Percentiles rank a stretch among this genome's conserved stretches.
These are phyloP conservation scores for Alternaria triticimaculans DNA, from an alignment of 2,329 filamentous ascomycete species.

Conservation along the genomic window DNA sequence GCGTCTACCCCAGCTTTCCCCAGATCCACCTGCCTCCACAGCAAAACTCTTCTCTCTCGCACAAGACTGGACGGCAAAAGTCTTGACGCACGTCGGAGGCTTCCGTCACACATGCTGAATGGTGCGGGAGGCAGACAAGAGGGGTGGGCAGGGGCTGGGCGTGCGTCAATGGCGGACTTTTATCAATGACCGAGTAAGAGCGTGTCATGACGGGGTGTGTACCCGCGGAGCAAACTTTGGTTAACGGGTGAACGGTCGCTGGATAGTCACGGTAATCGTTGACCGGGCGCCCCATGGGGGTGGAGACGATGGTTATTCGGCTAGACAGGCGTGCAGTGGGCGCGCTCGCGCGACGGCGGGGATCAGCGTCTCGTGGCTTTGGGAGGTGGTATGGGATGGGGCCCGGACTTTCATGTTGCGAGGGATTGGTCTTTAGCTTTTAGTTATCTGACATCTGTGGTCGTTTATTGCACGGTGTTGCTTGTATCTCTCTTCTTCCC, in stretches of 20 bases:
- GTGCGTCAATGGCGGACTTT: conserved; percentile 8
- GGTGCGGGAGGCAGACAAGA: not conserved
- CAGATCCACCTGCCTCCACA: not conserved
- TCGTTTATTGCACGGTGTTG: not conserved
- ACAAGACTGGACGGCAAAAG: not conserved
- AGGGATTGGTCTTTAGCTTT: not conserved
- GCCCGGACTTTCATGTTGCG: not conserved
- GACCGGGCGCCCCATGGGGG: not conserved
- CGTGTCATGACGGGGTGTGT: not conserved
- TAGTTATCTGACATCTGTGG: not conserved
- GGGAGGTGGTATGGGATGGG: not conserved
- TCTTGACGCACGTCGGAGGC: conserved; percentile 8
- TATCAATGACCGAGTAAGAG: not conserved
- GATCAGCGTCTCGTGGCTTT: not conserved
- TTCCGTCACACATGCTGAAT: not conserved
- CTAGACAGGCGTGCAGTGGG: not conserved
- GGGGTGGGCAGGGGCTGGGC: conserved; percentile 1
- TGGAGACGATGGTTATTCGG: not conserved
- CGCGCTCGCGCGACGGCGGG: not conserved
- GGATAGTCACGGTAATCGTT: not conserved
- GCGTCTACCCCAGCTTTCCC: not conserved
- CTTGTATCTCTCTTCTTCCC: not conserved
- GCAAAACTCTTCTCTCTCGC: not conserved
- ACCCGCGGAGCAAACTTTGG: not conserved
- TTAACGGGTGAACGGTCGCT: not conserved